Conservation (phyloP, 2,329 filamentous ascomycete genomes). For the Pseudogymnoascus sp. region DNA sequence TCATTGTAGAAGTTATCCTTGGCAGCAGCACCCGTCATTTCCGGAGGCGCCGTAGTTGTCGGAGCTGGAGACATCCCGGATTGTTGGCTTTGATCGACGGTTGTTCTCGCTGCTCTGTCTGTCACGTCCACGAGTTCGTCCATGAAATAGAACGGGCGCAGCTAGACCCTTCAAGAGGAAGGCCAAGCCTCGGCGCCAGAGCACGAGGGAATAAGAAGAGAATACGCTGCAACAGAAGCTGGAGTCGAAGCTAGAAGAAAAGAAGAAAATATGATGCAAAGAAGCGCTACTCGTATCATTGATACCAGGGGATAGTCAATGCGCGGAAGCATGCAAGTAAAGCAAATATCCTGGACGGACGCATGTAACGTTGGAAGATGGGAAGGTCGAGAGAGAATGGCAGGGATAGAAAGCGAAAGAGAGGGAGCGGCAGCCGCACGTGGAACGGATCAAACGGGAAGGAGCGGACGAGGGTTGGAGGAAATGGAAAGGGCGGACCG, state of each 20-base stretch:
- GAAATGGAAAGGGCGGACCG: background rate
- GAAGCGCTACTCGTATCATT: background rate
- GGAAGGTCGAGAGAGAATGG: background rate
- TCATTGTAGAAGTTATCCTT: background rate
- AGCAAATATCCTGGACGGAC: background rate
- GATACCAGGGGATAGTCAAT: background rate
- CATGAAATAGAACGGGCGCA: background rate
- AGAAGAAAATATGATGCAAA: background rate
- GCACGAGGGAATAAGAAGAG: background rate
- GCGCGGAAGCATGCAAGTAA: background rate
- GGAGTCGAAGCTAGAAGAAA: background rate
- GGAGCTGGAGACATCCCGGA: background rate
- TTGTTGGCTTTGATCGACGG: background rate
- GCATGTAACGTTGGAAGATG: background rate
- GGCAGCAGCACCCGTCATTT: background rate
- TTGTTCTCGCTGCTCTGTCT: background rate
- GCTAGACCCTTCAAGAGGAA: background rate
- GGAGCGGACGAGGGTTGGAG: background rate
- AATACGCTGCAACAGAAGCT: background rate
- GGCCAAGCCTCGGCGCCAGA: background rate
- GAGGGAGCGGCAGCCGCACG: background rate
- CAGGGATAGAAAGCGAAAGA: constrained; percentile 2
- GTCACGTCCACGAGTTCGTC: background rate
- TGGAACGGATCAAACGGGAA: background rate
- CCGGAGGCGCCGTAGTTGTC: background rate